These are phyloP conservation scores for Trichoderma koningiopsis DNA, from an alignment of 2,329 filamentous ascomycete species.

Conservation along the genomic window DNA sequence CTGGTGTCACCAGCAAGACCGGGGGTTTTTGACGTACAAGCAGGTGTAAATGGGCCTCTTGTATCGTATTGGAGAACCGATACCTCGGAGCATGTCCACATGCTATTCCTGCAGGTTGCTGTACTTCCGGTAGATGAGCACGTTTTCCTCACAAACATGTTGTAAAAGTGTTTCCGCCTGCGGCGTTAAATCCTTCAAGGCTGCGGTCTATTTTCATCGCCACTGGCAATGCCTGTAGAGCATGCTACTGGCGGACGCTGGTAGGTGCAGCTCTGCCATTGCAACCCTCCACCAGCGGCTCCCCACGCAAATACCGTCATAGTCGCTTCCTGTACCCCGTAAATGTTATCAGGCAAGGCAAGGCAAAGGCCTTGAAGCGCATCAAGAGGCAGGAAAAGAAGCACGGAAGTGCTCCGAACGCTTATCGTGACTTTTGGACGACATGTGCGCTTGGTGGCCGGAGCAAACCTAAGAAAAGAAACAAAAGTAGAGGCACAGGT, in stretches of 20 bases:
- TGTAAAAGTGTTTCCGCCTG: background rate
- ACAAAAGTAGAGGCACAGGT: background rate
- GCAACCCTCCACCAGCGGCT: constrained; percentile 11
- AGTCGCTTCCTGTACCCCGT: background rate
- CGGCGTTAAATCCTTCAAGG: background rate
- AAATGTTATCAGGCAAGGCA: background rate
- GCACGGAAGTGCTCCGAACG: background rate
- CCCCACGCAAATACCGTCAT: background rate
- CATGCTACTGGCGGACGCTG: background rate
- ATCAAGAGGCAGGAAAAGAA: background rate
- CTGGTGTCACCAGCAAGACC: background rate
- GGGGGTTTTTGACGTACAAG: background rate
- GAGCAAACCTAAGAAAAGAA: background rate
- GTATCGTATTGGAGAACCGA: background rate
- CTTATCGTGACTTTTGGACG: background rate
- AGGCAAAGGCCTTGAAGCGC: background rate
- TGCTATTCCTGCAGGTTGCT: background rate
- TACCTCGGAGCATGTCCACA: background rate
- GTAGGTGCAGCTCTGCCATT: constrained; percentile 6
- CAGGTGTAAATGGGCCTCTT: background rate
- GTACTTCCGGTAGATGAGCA: background rate
- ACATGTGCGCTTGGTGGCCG: background rate
- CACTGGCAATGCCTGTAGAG: background rate
- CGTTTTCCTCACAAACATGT: background rate
- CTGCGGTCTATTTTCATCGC: constrained; percentile 10